Evolutionary conservation across 805 yeast species (phyloP).

Genomic region (Candida stauntonica): DNA sequence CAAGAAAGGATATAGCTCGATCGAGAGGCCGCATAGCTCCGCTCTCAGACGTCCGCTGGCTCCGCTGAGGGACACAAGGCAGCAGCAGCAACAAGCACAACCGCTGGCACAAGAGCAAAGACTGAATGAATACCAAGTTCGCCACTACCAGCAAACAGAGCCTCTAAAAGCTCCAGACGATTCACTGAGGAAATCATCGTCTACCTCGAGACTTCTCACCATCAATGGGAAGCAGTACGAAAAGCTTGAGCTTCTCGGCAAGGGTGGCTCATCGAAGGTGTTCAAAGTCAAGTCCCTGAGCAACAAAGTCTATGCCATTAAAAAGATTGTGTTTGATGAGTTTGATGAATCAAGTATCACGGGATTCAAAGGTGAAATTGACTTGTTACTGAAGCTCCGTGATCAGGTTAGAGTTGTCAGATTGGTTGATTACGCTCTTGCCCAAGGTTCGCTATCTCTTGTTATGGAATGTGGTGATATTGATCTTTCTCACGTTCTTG

Average conservation of each 20-base stretch:
- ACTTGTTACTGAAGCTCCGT: slow-evolving; percentile 56
- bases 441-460: slow-evolving; percentile 57
- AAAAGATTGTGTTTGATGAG: slow-evolving; percentile 75
- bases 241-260: slow-evolving; percentile 72
- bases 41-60: slow-evolving; percentile 21
- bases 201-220: slow-evolving; percentile 27
- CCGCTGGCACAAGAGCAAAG: slow-evolving; percentile 3
- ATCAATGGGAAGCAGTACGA: slow-evolving; percentile 67
- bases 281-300: slow-evolving; percentile 64
- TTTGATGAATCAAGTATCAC: slow-evolving; percentile 68
- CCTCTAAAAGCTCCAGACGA: slow-evolving; percentile 25
- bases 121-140: slow-evolving; percentile 13
- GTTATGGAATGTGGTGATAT: slow-evolving; percentile 96
- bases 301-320: slow-evolving; percentile 68
- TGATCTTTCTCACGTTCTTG: slow-evolving; percentile 78
- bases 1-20: slow-evolving; percentile 1
- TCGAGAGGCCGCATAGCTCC: no score
- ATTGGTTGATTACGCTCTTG: slow-evolving; percentile 68
- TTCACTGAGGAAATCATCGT: slow-evolving; percentile 9
- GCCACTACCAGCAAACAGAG: slow-evolving; percentile 18
- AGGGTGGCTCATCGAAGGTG: slow-evolving; percentile 92
- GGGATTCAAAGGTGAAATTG: slow-evolving; percentile 90
- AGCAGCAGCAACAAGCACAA: slow-evolving; percentile 5
- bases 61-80: slow-evolving; percentile 12
- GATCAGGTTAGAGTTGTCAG: slow-evolving; percentile 70